Evolutionary conservation across 2,329 filamentous ascomycete genomes (phyloP).

Genomic region (Calonectria henricotiae): DNA sequence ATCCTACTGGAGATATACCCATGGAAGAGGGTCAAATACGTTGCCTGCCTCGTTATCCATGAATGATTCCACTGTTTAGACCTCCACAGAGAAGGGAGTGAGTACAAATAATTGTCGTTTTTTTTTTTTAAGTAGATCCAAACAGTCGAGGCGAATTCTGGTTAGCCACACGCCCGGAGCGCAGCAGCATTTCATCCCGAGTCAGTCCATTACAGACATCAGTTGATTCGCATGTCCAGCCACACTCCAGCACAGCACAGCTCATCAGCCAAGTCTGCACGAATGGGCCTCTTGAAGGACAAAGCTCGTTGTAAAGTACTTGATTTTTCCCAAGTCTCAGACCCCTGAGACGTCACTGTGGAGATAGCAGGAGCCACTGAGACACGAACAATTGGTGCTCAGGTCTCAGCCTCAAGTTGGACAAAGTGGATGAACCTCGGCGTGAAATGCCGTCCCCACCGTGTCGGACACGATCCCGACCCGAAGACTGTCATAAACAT

Average conservation of each 20-base stretch:
- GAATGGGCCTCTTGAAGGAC: not conserved
- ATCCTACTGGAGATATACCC: conserved; percentile 12
- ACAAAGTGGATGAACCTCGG: conserved; percentile 2
- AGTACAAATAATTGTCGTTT: not conserved
- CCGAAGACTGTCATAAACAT: too few species aligned
- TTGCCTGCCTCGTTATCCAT: conserved; percentile 24
- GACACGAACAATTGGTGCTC: not conserved
- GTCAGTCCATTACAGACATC: too few species aligned
- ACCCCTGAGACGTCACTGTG: conserved; percentile 4
- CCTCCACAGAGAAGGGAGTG: not conserved
- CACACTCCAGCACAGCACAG: too few species aligned
- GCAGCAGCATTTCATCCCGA: not conserved
- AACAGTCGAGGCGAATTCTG: not conserved
- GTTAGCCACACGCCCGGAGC: not conserved
- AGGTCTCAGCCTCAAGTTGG: not conserved
- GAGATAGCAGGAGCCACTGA: not conserved
- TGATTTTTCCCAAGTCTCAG: not conserved
- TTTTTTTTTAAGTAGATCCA: not conserved
- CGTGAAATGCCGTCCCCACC: not conserved
- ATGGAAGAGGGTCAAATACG: not conserved
- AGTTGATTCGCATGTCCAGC: not conserved
- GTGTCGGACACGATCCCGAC: not conserved
- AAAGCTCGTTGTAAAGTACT: not conserved
- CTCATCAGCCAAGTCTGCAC: not conserved
- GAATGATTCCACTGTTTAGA: conserved; percentile 2